These are phyloP conservation scores for Torulaspora franciscae DNA, from an alignment of 805 yeast genomes.

Conservation along the genomic window DNA sequence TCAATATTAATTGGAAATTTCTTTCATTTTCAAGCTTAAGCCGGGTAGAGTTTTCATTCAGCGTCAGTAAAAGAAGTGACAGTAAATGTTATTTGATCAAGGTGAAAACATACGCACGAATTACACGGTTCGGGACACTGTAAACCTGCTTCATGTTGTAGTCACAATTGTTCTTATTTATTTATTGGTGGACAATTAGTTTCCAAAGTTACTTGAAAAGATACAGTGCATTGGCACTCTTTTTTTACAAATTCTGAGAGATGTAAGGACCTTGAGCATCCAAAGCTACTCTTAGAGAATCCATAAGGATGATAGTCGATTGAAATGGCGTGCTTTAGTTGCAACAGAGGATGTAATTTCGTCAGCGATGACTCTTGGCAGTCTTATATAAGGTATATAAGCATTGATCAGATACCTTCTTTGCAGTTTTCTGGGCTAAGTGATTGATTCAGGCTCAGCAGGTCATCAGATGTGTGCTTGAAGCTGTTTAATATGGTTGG, in stretches of 20 bases:
- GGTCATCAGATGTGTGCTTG: background rate
- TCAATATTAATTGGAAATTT: slow-evolving; percentile 1
- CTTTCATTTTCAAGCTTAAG: background rate
- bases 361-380: background rate
- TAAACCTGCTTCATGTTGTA: no score
- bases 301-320: no score
- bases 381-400: background rate
- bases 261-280: no score
- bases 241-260: no score
- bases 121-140: no score
- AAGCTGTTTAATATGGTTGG: slow-evolving; percentile 16
- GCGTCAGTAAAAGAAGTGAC: slow-evolving; percentile 3
- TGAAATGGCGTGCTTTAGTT: background rate
- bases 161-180: no score
- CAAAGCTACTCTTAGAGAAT: no score
- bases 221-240: no score
- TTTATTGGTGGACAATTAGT: no score
- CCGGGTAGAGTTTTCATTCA: background rate
- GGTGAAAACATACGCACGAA: no score
- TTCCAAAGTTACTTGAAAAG: no score
- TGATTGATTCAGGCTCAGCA: background rate
- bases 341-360: background rate
- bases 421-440: background rate
- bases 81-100: background rate
- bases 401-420: background rate